These are phyloP conservation scores for Nematodospora anomalae DNA, from an alignment of 1,139 yeast genomes.

Conservation along the genomic window DNA sequence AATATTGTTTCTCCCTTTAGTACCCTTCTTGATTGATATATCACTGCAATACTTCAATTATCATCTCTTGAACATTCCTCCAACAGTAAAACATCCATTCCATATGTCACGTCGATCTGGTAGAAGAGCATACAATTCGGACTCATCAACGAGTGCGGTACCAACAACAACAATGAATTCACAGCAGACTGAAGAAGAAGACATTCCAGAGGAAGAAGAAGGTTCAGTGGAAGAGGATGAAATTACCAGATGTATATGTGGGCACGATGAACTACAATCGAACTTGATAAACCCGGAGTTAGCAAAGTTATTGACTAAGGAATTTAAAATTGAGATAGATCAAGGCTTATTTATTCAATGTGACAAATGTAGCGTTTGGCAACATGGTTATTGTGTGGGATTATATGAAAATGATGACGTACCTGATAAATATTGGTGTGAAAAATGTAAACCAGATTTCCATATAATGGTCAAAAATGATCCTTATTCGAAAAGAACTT, in stretches of 20 bases:
- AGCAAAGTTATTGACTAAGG: slow-evolving; percentile 46
- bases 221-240: slow-evolving; percentile 58
- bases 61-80: no score
- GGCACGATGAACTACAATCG: slow-evolving; percentile 62
- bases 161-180: not conserved
- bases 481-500: slow-evolving; percentile 25
- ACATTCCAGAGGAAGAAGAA: slow-evolving; percentile 29
- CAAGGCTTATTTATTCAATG: slow-evolving; percentile 85
- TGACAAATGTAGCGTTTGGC: slow-evolving; percentile 94
- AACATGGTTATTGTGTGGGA: slow-evolving; percentile 95
- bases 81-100: not conserved
- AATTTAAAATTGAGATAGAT: slow-evolving; percentile 64
- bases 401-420: slow-evolving; percentile 68
- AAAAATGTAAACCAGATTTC: slow-evolving; percentile 78
- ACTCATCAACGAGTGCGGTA: not conserved
- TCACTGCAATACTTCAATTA: no score
- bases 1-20: no score
- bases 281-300: slow-evolving; percentile 36
- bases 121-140: slow-evolving; percentile 15
- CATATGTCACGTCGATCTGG: slow-evolving; percentile 34
- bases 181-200: slow-evolving; percentile 15
- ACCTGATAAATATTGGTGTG: slow-evolving; percentile 95
- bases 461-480: slow-evolving; percentile 53
- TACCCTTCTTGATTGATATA: no score
- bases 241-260: slow-evolving; percentile 88